Percentiles rank a stretch among this genome's conserved stretches.
Evolutionary conservation across 768 basidiomycete genomes (phyloP).

Genomic region (Termitomyces sp.): DNA sequence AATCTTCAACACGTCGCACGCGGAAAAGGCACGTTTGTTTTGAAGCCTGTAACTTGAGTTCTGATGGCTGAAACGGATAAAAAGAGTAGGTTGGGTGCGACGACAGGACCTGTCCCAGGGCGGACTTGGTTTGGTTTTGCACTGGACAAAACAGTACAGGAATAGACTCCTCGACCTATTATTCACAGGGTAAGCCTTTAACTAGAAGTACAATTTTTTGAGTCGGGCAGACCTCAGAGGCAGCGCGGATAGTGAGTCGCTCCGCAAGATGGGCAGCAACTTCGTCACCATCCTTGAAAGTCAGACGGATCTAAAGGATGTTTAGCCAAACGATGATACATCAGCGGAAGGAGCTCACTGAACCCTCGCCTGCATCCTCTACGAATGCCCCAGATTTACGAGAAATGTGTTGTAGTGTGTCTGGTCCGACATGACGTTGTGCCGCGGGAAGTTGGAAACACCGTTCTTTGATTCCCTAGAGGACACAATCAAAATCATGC

Average conservation of each 20-base stretch:
- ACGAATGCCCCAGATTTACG: constrained; percentile 61
- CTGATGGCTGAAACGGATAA: constrained; percentile 60
- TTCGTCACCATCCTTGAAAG: constrained; percentile 38
- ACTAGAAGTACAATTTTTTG: no score
- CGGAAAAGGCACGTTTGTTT: constrained; percentile 47
- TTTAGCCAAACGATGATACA: neutral
- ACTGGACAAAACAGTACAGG: constrained; percentile 12
- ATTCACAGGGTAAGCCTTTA: neutral
- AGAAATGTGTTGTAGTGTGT: constrained; percentile 63
- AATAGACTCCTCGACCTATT: constrained; percentile 9
- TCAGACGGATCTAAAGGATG: constrained; percentile 50
- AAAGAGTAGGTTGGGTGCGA: constrained; percentile 49
- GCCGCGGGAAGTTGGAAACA: constrained; percentile 40
- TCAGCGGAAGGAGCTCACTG: constrained; percentile 28
- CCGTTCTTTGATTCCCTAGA: constrained; percentile 36
- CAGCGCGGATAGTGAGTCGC: constrained; percentile 48
- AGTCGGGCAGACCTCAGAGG: constrained; percentile 43
- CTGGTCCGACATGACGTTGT: constrained; percentile 35
- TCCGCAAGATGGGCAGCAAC: constrained; percentile 40
- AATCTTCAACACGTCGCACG: constrained; percentile 59
- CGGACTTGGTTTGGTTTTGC: constrained; percentile 20
- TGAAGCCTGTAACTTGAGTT: constrained; percentile 45
- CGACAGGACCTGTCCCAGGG: constrained; percentile 18
- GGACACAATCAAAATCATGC: constrained; percentile 3
- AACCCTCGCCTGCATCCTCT: constrained; percentile 46